phyloP scores from a whole-genome alignment of 2,329 filamentous ascomycete species.

The Monosporascus sp. region DNA sequence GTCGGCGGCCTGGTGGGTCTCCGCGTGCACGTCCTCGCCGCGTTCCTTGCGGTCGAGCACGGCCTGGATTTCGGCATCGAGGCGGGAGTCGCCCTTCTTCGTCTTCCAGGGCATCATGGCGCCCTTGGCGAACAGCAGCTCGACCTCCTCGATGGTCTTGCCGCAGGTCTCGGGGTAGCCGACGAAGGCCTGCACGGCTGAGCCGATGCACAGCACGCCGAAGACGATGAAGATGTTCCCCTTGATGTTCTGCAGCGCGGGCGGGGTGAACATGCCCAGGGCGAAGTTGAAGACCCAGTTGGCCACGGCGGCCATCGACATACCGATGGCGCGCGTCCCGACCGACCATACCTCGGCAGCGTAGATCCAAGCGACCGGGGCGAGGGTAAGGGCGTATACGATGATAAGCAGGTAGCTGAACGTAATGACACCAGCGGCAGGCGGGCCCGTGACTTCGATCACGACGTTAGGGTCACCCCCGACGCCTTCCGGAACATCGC shows the following conservation, averaged over 20 bases:
- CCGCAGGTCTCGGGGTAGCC: constrained; percentile 32
- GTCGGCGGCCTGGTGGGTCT: constrained; percentile 4
- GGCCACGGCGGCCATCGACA: constrained; percentile 49
- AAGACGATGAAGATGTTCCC: constrained; percentile 43
- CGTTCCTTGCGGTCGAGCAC: constrained; percentile 19
- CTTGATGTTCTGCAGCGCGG: constrained; percentile 52
- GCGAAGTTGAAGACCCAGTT: constrained; percentile 57
- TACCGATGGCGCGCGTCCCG: constrained; percentile 53
- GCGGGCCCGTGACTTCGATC: constrained; percentile 44
- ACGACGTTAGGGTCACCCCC: constrained; percentile 47
- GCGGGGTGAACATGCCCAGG: constrained; percentile 52
- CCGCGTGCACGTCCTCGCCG: constrained; percentile 14
- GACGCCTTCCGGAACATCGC: constrained; percentile 35
- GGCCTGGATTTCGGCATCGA: constrained; percentile 23
- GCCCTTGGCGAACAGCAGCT: constrained; percentile 28
- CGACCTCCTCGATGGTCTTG: constrained; percentile 35
- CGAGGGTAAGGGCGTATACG: constrained; percentile 58
- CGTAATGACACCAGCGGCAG: constrained; percentile 58
- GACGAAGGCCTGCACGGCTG: constrained; percentile 28
- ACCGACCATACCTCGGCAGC: constrained; percentile 60
- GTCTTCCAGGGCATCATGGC: constrained; percentile 35
- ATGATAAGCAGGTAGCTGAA: constrained; percentile 61
- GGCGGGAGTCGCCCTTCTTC: constrained; percentile 21
- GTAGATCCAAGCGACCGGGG: constrained; percentile 61
- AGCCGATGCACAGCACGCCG: constrained; percentile 29